Conservation (phyloP, 768 basidiomycete species). For the Mrakia hoshinonis region DNA sequence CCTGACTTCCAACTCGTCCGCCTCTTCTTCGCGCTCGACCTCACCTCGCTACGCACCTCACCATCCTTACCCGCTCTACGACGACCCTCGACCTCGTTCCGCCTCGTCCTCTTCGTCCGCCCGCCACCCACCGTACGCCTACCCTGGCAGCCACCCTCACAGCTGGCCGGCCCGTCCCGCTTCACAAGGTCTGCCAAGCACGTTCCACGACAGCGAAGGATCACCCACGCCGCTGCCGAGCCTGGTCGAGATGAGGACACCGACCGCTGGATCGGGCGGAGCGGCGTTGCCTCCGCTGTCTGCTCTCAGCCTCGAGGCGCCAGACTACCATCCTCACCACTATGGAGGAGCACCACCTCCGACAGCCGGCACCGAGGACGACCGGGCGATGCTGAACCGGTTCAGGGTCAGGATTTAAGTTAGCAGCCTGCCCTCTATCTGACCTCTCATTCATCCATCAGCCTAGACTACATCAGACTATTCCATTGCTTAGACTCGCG, state of each 20-base stretch:
- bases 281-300: neutral
- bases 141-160: neutral
- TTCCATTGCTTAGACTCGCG: no score
- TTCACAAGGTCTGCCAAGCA: neutral
- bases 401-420: neutral
- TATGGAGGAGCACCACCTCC: neutral
- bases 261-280: no score
- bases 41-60: neutral
- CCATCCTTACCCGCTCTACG: neutral
- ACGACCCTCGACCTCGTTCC: neutral
- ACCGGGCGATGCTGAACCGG: neutral
- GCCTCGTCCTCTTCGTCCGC: neutral
- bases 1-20: neutral
- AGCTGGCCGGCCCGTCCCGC: neutral
- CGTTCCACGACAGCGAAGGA: neutral
- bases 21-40: neutral
- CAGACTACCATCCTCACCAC: neutral
- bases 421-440: neutral
- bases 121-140: neutral
- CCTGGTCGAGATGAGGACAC: neutral
- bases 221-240: neutral
- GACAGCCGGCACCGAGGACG: neutral
- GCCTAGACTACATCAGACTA: no score
- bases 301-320: neutral
- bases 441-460: no score